phyloP scores from a whole-genome alignment of 106 monocot genomes.

The Chionographis japonica region DNA sequence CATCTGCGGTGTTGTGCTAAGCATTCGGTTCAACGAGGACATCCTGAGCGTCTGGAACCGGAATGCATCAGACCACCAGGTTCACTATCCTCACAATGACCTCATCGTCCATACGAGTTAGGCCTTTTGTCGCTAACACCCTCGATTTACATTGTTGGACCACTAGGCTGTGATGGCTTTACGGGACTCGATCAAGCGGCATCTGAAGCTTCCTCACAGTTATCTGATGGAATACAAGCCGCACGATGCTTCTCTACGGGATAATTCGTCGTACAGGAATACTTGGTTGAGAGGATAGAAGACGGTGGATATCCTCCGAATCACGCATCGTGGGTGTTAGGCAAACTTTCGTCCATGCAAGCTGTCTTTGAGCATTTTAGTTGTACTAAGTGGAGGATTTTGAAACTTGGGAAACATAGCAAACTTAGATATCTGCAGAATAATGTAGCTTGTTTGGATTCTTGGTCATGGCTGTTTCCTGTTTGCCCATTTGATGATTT shows the following conservation, averaged over 20 bases:
- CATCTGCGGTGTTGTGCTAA: conserved; percentile 83
- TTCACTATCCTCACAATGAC: conserved; percentile 4
- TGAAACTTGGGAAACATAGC: too few species aligned
- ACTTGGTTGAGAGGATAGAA: conserved; percentile 81
- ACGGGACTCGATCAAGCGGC: conserved; percentile 89
- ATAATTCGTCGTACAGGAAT: conserved; percentile 91
- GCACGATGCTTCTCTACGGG: conserved; percentile 87
- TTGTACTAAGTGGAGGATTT: too few species aligned
- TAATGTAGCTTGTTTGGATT: too few species aligned
- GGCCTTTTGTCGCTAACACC: background rate
- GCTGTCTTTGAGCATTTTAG: too few species aligned
- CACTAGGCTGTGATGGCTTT: conserved; percentile 84
- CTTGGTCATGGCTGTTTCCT: too few species aligned
- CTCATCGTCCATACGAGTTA: background rate
- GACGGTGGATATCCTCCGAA: too few species aligned
- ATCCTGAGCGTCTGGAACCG: conserved; percentile 95
- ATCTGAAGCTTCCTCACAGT: conserved; percentile 81
- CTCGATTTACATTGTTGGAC: background rate
- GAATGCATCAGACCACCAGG: conserved; percentile 87
- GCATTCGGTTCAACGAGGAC: conserved; percentile 88
- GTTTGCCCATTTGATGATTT: too few species aligned
- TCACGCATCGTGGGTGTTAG: too few species aligned
- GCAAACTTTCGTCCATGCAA: too few species aligned
- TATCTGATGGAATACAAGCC: conserved; percentile 98
- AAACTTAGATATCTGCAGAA: too few species aligned